A percentile compares a stretch with the other conserved stretches of the same genome.
Conservation (phyloP, 1,284 basidiomycete genomes). For the Cryptococcus floricola region DNA sequence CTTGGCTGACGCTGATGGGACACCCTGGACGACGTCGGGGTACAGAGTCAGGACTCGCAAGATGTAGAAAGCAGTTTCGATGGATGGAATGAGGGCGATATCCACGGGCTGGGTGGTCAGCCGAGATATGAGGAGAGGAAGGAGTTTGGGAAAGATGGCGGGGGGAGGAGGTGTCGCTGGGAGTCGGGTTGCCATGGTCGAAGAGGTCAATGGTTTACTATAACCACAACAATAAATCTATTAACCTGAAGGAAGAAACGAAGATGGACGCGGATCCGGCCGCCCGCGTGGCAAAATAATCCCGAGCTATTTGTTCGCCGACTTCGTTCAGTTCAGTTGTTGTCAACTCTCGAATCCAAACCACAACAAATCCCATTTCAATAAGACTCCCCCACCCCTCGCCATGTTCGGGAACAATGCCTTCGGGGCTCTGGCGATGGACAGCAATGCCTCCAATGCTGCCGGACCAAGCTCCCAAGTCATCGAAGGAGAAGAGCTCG, state of each 20-base stretch:
- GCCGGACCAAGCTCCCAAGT: slow-evolving; percentile 23
- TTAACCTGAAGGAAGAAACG: no score
- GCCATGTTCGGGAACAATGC: slow-evolving; percentile 32
- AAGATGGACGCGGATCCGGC: no score
- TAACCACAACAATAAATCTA: no score
- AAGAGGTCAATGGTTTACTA: no score
- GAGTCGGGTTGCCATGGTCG: no score
- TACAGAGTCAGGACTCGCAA: slow-evolving; percentile 6
- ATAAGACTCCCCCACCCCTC: no score
- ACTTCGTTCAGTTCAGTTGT: no score
- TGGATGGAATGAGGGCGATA: background rate
- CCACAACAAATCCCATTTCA: no score
- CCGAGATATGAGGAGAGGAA: slow-evolving; percentile 17
- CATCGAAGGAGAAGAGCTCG: slow-evolving; percentile 41
- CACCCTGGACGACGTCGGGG: background rate
- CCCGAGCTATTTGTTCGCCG: no score
- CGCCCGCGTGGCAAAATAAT: no score
- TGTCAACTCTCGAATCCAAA: no score
- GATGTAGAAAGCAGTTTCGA: slow-evolving; percentile 12
- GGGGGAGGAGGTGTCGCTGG: slow-evolving; percentile 10
- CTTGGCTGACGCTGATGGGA: slow-evolving; percentile 4
- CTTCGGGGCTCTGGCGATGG: slow-evolving; percentile 36
- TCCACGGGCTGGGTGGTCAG: slow-evolving; percentile 4
- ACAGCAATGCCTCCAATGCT: slow-evolving; percentile 5
- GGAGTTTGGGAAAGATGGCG: slow-evolving; percentile 11